phyloP scores from a whole-genome alignment of 768 basidiomycete species.

The Leucosporidium creatinivorum region DNA sequence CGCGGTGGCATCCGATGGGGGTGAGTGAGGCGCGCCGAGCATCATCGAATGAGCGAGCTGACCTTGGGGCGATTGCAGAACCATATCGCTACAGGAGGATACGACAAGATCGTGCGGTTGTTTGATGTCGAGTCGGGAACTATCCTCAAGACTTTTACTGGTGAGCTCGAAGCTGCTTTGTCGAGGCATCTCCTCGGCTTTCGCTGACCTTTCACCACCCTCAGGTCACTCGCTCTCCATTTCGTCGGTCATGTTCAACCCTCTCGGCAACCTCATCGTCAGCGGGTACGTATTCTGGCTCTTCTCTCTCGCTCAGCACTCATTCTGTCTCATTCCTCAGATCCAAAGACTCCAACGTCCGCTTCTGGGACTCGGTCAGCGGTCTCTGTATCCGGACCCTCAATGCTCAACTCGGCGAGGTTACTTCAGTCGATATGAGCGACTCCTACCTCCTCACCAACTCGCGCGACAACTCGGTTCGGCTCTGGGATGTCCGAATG shows the following conservation, averaged over 20 bases:
- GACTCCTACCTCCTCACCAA: constrained; percentile 39
- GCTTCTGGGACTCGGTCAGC: constrained; percentile 41
- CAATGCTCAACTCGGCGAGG: constrained; percentile 39
- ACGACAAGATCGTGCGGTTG: constrained; percentile 39
- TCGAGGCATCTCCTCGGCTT: too few relatives aligned
- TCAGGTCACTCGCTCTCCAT: constrained; percentile 37
- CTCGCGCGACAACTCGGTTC: constrained; percentile 41
- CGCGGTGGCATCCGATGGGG: constrained; percentile 37
- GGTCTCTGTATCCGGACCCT: constrained; percentile 39
- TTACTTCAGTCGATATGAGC: constrained; percentile 41
- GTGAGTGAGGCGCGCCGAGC: constrained; percentile 8
- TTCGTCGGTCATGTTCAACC: constrained; percentile 37
- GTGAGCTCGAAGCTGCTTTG: background rate
- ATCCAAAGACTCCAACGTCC: constrained; percentile 39
- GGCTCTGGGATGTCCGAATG: constrained; percentile 41
- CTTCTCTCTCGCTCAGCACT: background rate
- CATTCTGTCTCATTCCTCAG: constrained; percentile 2
- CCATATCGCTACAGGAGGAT: constrained; percentile 38
- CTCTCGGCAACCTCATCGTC: constrained; percentile 38
- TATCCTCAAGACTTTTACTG: constrained; percentile 40
- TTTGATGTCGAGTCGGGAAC: constrained; percentile 39
- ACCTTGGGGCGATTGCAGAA: constrained; percentile 20
- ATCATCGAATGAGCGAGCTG: too few relatives aligned
- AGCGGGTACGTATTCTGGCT: constrained; percentile 31
- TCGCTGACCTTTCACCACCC: background rate